Base-by-base conservation (phyloP, 164 flowering plant species). In the Tetracentron sinense region DNA sequence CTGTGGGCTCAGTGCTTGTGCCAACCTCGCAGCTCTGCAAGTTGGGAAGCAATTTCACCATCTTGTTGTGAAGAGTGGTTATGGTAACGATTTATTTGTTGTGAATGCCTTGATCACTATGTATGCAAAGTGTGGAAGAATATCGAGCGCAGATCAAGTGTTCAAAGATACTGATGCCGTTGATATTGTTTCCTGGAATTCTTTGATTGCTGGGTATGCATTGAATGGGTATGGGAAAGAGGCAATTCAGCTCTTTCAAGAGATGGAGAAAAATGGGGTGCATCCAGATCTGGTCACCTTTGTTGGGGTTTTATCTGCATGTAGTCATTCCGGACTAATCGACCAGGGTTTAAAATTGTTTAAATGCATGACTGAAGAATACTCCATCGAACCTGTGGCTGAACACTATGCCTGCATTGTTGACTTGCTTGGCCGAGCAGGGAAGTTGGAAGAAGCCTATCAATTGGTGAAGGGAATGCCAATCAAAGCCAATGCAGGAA, bases 161-260 rank as follows among this genome's bases (percentile, higher is more conserved):
- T 42, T 42, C 47, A 42, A 42, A 10, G 47, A 42, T 42, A 42
- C 15, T 42, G 47, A 12, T 42, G 15, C 3, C 23, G 12, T 15
- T 12, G 47, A 42, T 42, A 12, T 49, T 49, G 25, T 49, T 49
- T 49, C 25, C n/a, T 49, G 53, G 53, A 49, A 49, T 49, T n/a
- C 53, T 22, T n/a, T 49, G 53, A 49, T 49, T 22, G 7, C 53
- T 49, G 47, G 47, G 0, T 42, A 42, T 42, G 47, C 47, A 42
- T 42, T 42, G 12, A 42, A 42, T 42, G 47, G 47, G 47, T 42
- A 42, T 42, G 47, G 47, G 47, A 42, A 42, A 42, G 47, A 42
- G 12, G 47, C 47, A 42, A 42, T 42, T 42, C 47, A 42, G 17
- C 47, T 42, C 47, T 42, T 42, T 17, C 47, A 42, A 15, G 47